Evolutionary conservation across 129 eudicot genomes (phyloP).

Genomic region (Tagetes erecta): DNA sequence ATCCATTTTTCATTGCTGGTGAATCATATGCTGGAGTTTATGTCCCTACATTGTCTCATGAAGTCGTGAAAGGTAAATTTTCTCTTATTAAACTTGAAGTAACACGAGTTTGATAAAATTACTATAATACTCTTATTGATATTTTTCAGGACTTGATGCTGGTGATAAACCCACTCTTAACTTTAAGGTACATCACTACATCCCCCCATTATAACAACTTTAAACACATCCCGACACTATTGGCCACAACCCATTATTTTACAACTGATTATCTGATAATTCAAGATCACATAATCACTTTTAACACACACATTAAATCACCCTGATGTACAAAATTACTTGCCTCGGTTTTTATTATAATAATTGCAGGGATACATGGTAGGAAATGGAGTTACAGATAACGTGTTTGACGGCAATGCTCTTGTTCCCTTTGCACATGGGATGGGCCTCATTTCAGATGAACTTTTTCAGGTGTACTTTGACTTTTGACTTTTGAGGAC

Average conservation of each 20-base stretch:
- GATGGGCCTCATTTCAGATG: slow-evolving; percentile 95
- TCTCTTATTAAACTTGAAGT: slow-evolving; percentile 20
- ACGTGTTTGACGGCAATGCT: too few species aligned
- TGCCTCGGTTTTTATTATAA: background rate
- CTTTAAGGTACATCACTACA: slow-evolving; percentile 80
- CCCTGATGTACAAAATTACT: background rate
- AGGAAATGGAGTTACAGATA: too few species aligned
- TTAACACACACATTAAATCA: background rate
- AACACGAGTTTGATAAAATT: slow-evolving; percentile 13
- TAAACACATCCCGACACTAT: background rate
- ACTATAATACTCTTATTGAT: slow-evolving; percentile 10
- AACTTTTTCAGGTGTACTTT: slow-evolving; percentile 57
- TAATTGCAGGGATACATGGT: slow-evolving; percentile 88
- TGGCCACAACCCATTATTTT: background rate
- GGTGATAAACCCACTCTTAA: slow-evolving; percentile 75
- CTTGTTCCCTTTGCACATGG: slow-evolving; percentile 96
- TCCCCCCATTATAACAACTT: background rate
- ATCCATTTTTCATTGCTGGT: slow-evolving; percentile 81
- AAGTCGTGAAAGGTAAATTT: slow-evolving; percentile 75
- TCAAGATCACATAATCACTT: background rate
- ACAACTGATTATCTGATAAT: background rate
- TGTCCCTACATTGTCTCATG: slow-evolving; percentile 87
- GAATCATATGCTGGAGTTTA: slow-evolving; percentile 98
- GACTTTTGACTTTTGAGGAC: background rate
- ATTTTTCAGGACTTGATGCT: slow-evolving; percentile 79